Base-by-base conservation (phyloP, 768 basidiomycete genomes). In the Tulasnella sp. region DNA sequence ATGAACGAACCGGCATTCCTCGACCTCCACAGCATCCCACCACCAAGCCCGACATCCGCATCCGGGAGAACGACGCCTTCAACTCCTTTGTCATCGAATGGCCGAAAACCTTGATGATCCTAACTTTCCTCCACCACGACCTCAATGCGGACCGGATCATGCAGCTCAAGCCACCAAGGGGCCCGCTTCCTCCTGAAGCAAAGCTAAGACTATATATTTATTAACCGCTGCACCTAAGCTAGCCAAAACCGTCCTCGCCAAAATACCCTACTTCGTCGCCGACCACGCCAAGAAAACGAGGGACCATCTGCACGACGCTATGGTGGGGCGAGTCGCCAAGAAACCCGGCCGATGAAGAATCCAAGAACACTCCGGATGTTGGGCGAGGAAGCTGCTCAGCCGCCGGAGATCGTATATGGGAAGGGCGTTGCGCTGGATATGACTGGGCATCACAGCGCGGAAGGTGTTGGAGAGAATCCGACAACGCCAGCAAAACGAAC, bases 371-470 rank as follows among this genome's bases (percentile, higher is more conserved):
- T n/a, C 3, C 44, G 31, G 74, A 75, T 9, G 19, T 31, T 62
- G 79, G 79, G 38, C 38, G 74, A 52, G 79, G 40, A 79, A 7
- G 80, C 39, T 7, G 75, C 31, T 1, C 39, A 78, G 36, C 38
- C 48, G 14, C 80, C 78, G 38, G 74, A 77, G 14, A 44, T 77
- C 46, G 34, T 42, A 34, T 72, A 78, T 42, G 68, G 78, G 36
- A 76, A 80, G 39, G 80, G 77, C 46, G 76, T 77, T 0, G 80
- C 79, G 19, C 27, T 77, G 18, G 80, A 79, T 68, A 79, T 79
- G 80, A 24, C 46, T 18, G 80, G 80, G 46, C 73, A 79, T 48
- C 80, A 80, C 36, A 38, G 44, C 27, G 24, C 56, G 1, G 18
- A 39, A 71, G 34, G 16, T 39, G 42, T 38, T 3, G 76, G 52